These are phyloP conservation scores for Diaporthe capsici DNA, from an alignment of 2,329 filamentous ascomycete genomes.

Conservation along the genomic window DNA sequence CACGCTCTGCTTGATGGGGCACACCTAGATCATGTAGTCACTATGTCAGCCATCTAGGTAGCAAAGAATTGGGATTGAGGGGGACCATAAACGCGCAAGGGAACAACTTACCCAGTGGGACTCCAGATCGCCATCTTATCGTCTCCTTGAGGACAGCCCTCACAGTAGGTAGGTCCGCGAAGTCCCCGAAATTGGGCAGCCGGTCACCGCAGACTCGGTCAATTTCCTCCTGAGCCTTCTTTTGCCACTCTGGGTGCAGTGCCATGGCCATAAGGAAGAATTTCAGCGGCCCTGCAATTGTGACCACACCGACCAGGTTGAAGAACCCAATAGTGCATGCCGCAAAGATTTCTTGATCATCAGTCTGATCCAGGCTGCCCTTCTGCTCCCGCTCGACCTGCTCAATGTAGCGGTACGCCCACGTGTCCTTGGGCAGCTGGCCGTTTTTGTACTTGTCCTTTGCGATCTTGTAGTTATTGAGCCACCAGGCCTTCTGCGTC, in stretches of 20 bases:
- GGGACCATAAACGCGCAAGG: neutral
- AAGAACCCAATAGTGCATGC: slow-evolving; percentile 67
- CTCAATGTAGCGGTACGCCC: slow-evolving; percentile 64
- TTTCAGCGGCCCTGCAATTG: slow-evolving; percentile 63
- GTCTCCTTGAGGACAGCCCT: slow-evolving; percentile 71
- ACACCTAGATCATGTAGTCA: slow-evolving; percentile 54
- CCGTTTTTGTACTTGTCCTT: slow-evolving; percentile 57
- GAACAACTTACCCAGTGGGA: slow-evolving; percentile 60
- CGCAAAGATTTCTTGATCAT: slow-evolving; percentile 61
- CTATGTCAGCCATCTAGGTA: neutral
- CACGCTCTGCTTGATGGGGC: slow-evolving; percentile 63
- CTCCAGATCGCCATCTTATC: slow-evolving; percentile 69
- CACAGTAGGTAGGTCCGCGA: slow-evolving; percentile 64
- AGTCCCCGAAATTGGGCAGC: slow-evolving; percentile 66
- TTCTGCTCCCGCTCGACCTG: slow-evolving; percentile 58
- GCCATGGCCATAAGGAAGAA: slow-evolving; percentile 68
- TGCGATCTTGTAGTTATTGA: slow-evolving; percentile 56
- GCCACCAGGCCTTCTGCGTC: slow-evolving; percentile 62
- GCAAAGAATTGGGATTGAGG: neutral
- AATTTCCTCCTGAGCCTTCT: slow-evolving; percentile 68
- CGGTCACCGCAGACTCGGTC: slow-evolving; percentile 68
- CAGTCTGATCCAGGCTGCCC: slow-evolving; percentile 54
- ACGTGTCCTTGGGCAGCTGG: slow-evolving; percentile 60
- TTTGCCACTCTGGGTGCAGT: slow-evolving; percentile 66
- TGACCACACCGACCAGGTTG: slow-evolving; percentile 65